Evolutionary conservation across 345 rosid genomes (phyloP).

Genomic region (Psidium guajava): DNA sequence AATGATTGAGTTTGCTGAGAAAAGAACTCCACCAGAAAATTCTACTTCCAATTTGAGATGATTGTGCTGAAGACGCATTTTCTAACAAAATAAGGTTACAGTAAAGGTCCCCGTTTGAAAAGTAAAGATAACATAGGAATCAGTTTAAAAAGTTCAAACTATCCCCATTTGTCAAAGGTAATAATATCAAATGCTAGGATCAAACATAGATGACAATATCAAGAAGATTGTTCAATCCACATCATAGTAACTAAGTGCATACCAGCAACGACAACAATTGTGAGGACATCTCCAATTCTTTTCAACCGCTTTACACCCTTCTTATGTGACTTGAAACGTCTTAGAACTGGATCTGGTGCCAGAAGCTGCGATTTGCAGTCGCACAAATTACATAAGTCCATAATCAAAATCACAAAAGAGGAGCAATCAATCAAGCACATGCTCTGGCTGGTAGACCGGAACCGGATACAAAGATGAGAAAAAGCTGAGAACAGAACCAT

Average conservation of each 20-base stretch:
- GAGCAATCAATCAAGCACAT: not conserved
- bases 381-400: not conserved
- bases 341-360: conserved; percentile 64
- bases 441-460: rapidly evolving
- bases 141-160: not conserved
- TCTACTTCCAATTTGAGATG: not conserved
- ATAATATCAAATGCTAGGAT: not conserved
- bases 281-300: conserved; percentile 75
- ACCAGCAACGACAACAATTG: conserved; percentile 82
- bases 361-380: conserved; percentile 40
- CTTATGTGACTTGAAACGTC: conserved; percentile 69
- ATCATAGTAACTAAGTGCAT: not conserved
- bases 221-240: not conserved
- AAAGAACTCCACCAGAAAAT: not conserved
- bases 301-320: conserved; percentile 44
- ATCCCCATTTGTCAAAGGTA: not conserved
- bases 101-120: not conserved
- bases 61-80: not conserved
- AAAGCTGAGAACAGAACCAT: not conserved
- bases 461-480: not conserved
- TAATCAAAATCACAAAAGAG: not conserved
- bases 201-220: not conserved
- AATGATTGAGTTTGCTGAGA: not conserved
- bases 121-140: not conserved
- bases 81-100: not conserved